Evolutionary conservation across 768 basidiomycete genomes (phyloP).

Genomic region (button mushroom (Agaricus bisporus)): DNA sequence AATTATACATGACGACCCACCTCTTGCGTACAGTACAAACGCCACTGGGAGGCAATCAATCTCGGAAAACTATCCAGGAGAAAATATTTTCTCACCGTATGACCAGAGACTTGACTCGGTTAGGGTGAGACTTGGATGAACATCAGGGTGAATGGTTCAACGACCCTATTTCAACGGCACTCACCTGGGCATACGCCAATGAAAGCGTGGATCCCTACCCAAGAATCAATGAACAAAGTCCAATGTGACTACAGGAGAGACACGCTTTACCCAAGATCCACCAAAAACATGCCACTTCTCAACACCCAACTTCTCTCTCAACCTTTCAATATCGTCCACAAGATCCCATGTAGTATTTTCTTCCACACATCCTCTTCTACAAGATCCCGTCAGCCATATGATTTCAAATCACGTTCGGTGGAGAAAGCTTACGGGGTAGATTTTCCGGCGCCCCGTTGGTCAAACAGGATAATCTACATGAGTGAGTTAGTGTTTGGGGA

Average conservation of each 20-base stretch:
- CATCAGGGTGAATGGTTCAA: not conserved
- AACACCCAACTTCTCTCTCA: slow-evolving; percentile 69
- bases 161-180: not conserved
- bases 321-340: slow-evolving; percentile 82
- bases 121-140: slow-evolving; percentile 60
- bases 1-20: slow-evolving; percentile 23
- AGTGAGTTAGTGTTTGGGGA: not conserved
- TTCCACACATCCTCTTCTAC: slow-evolving; percentile 64
- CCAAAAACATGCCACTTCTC: slow-evolving; percentile 97
- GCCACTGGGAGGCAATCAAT: slow-evolving; percentile 42
- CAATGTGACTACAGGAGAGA: not conserved
- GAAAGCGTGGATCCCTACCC: slow-evolving; percentile 78
- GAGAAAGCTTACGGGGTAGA: slow-evolving; percentile 65
- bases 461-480: slow-evolving; percentile 72
- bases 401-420: not conserved
- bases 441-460: slow-evolving; percentile 87
- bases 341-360: slow-evolving; percentile 95
- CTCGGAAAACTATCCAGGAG: not conserved
- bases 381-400: not conserved
- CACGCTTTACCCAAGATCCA: slow-evolving; percentile 71
- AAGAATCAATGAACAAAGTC: not conserved
- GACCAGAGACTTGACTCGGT: slow-evolving; percentile 72
- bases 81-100: slow-evolving; percentile 45
- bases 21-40: slow-evolving; percentile 87
- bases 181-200: slow-evolving; percentile 79